Evolutionary conservation across 108 stramenopile species (phyloP).

Genomic region (Schizochytrium sp.): DNA sequence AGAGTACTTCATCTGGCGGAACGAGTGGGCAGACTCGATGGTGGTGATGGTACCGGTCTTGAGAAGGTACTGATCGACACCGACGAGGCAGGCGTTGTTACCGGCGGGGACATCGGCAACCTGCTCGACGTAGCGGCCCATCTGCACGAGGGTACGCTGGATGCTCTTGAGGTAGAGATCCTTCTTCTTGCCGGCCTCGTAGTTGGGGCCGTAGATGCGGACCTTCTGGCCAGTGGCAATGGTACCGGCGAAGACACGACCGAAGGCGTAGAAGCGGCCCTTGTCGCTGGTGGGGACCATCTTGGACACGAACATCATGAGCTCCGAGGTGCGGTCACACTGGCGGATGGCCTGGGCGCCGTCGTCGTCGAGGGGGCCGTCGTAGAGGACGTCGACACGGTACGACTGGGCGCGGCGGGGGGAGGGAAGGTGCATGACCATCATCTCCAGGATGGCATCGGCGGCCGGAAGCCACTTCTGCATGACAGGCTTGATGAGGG

Average conservation of each 20-base stretch:
- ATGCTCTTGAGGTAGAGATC: slow-evolving; percentile 99
- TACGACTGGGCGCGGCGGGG: slow-evolving; percentile 88
- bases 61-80: slow-evolving; percentile 99
- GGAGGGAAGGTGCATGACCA: slow-evolving; percentile 98
- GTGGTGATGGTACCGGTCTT: slow-evolving; percentile 99
- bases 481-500: slow-evolving; percentile 98
- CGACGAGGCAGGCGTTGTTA: slow-evolving; percentile 99
- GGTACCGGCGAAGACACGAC: slow-evolving; percentile 98
- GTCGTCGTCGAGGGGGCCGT: slow-evolving; percentile 95
- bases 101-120: slow-evolving; percentile 98
- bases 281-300: slow-evolving; percentile 99
- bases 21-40: slow-evolving; percentile 82
- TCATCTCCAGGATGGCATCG: slow-evolving; percentile 99
- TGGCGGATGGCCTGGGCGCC: slow-evolving; percentile 92
- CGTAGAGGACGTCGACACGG: slow-evolving; percentile 96
- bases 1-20: slow-evolving; percentile 99
- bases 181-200: slow-evolving; percentile 98
- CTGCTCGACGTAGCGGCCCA: slow-evolving; percentile 97
- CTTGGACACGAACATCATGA: slow-evolving; percentile 99
- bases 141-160: slow-evolving; percentile 99
- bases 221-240: slow-evolving; percentile 98
- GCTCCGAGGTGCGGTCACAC: slow-evolving; percentile 83
- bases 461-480: slow-evolving; percentile 99
- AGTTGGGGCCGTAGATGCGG: slow-evolving; percentile 99
- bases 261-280: slow-evolving; percentile 99